A percentile compares a stretch with the other conserved stretches of the same genome.
Evolutionary conservation across 352 stramenopile species (phyloP).

Genomic region (Globisporangium irregulare): DNA sequence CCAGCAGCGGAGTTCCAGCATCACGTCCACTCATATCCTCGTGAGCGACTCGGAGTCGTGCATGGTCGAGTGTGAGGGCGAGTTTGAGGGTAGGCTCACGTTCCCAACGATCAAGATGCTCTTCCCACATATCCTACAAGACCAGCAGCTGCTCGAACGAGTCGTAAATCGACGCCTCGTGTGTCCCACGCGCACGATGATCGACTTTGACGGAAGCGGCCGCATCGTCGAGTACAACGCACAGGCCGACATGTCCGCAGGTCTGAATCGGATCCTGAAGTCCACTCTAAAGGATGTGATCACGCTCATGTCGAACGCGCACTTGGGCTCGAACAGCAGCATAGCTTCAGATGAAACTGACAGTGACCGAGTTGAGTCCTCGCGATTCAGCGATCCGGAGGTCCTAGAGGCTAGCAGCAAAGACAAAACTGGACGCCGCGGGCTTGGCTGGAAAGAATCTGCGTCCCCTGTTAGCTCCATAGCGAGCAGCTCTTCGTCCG

Average conservation of each 20-base stretch:
- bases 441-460: neutral
- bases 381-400: neutral
- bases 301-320: neutral
- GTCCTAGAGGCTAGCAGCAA: neutral
- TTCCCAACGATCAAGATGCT: constrained; percentile 12
- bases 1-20: no score
- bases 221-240: neutral
- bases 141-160: constrained; percentile 5
- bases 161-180: constrained; percentile 12
- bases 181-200: constrained; percentile 25
- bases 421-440: neutral
- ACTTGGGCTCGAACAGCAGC: neutral
- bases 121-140: constrained; percentile 10
- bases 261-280: neutral
- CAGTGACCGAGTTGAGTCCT: neutral
- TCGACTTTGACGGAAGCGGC: neutral
- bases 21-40: constrained; percentile 1
- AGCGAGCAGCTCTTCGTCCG: neutral
- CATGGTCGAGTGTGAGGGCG: constrained; percentile 10
- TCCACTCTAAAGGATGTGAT: neutral
- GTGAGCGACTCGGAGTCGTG: constrained; percentile 9
- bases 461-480: neutral
- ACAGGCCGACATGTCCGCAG: neutral
- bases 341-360: neutral
- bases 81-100: constrained; percentile 14